Evolutionary conservation across 2,329 filamentous ascomycete species (phyloP), one percentile per base, ranked within the genome.

Genomic region (Hirsutella thompsonii): DNA sequence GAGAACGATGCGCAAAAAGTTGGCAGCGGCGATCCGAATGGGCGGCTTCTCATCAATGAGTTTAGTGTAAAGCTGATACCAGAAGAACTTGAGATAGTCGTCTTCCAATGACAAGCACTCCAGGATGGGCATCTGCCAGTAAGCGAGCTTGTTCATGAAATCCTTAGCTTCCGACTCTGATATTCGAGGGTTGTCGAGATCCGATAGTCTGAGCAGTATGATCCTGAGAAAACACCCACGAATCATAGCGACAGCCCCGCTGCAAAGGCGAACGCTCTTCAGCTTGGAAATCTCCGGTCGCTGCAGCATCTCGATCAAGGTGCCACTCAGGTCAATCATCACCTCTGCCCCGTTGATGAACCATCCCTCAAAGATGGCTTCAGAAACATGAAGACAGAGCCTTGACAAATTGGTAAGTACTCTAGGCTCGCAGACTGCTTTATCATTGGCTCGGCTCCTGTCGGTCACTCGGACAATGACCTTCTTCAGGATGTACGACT

Each of bases 331-430:
- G 52, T 96, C 89, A 26, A 96, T 72, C 50, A 92, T 74, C 4
- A 78, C 72, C 50, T 88, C 83, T 1, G 85, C 85, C 1, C 90
- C 90, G 48, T 92, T 82, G 47, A 95, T 76, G 54, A 96, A 96
- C 86, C 89, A 95, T 14, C 92, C 92, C 60, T 96, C 92, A 49
- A 92, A 95, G 11, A 94, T 81, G 5, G 87, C 85, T 57, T 98
- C 92, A 1, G 83, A 77, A 56, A 96, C 74, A 54, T 96, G 86
- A 3, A 76, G 67, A 26, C 81, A 78, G 47, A 95, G 83, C 11
- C 88, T 77, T 1, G 83, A 81, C 54, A 98, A 69, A 49, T 98
- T 98, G 4, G 83, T 90, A 38, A 98, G 67, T 1, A 93, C 75
- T 45, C 82, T 79, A 1, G 92, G 85, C 55, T 96, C 89, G 42